These are phyloP conservation scores for Colletotrichum navitas DNA, from an alignment of 2,329 filamentous ascomycete species.

Conservation along the genomic window DNA sequence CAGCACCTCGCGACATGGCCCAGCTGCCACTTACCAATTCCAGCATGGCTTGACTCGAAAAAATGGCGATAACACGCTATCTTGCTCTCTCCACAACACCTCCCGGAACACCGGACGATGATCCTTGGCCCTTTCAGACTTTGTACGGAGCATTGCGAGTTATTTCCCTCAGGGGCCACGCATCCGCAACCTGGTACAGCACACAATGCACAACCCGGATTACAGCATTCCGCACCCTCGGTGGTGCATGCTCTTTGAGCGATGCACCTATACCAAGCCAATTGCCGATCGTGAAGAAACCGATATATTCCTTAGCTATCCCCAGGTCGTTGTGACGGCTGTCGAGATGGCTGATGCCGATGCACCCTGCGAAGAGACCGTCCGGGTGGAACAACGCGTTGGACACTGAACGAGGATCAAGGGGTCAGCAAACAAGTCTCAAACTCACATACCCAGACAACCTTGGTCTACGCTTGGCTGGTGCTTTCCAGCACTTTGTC, in stretches of 20 bases:
- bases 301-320: neutral
- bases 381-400: conserved; percentile 19
- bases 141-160: conserved; percentile 24
- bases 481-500: conserved; percentile 31
- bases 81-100: conserved; percentile 20
- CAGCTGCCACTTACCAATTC: conserved; percentile 30
- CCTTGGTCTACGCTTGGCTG: conserved; percentile 28
- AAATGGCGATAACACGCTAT: conserved; percentile 36
- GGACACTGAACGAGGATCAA: conserved; percentile 32
- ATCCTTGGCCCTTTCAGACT: conserved; percentile 39
- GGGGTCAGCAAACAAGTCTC: conserved; percentile 21
- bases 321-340: conserved; percentile 1
- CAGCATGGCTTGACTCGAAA: conserved; percentile 40
- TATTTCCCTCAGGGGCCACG: conserved; percentile 26
- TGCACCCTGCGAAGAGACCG: conserved; percentile 12
- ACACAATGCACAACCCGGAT: neutral
- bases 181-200: neutral
- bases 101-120: conserved; percentile 35
- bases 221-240: conserved; percentile 4
- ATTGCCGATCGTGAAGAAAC: neutral
- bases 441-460: conserved; percentile 22
- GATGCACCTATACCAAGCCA: neutral
- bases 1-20: conserved; percentile 32
- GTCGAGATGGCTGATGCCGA: conserved; percentile 7
- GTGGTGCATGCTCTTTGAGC: neutral